phyloP scores from a whole-genome alignment of 768 basidiomycete species.

The Aureoboletus auriporus region DNA sequence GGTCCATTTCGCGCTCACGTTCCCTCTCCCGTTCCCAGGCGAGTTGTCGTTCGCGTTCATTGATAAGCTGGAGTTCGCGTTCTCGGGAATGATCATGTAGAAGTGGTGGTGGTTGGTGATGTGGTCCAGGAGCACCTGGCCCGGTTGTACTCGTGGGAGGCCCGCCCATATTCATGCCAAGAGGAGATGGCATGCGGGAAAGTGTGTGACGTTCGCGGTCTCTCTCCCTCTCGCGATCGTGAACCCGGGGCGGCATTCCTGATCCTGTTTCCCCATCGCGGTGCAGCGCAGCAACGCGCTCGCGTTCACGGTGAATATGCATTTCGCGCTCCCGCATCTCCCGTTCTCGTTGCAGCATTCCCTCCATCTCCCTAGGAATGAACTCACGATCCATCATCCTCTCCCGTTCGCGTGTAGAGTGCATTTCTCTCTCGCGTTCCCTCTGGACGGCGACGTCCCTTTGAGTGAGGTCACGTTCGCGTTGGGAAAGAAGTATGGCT shows the following conservation, averaged over 20 bases:
- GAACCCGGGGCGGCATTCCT: constrained; percentile 19
- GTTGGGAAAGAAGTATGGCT: constrained; percentile 17
- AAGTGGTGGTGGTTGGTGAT: constrained; percentile 13
- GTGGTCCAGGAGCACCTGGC: constrained; percentile 19
- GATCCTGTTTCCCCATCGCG: constrained; percentile 24
- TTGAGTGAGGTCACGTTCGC: constrained; percentile 22
- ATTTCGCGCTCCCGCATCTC: constrained; percentile 24
- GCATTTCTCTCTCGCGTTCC: constrained; percentile 22
- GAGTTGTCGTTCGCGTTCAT: constrained; percentile 23
- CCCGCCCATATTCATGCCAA: constrained; percentile 8
- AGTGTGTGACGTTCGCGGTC: constrained; percentile 28
- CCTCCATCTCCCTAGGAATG: constrained; percentile 22
- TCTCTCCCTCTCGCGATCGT: constrained; percentile 28
- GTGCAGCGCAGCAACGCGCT: constrained; percentile 17
- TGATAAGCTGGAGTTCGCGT: constrained; percentile 19
- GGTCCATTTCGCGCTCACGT: constrained; percentile 24
- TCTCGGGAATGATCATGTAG: constrained; percentile 23
- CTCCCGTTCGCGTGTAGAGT: constrained; percentile 19
- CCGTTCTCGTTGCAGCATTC: constrained; percentile 22
- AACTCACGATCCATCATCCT: constrained; percentile 22
- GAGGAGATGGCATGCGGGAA: constrained; percentile 27
- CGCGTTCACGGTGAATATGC: constrained; percentile 26
- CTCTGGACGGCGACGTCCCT: constrained; percentile 22
- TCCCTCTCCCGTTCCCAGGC: constrained; percentile 27
- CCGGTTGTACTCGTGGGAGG: constrained; percentile 5